A percentile compares a stretch with the other conserved stretches of the same genome.
phyloP scores from a whole-genome alignment of 495 filamentous ascomycete genomes.

The Penicillium angulare region DNA sequence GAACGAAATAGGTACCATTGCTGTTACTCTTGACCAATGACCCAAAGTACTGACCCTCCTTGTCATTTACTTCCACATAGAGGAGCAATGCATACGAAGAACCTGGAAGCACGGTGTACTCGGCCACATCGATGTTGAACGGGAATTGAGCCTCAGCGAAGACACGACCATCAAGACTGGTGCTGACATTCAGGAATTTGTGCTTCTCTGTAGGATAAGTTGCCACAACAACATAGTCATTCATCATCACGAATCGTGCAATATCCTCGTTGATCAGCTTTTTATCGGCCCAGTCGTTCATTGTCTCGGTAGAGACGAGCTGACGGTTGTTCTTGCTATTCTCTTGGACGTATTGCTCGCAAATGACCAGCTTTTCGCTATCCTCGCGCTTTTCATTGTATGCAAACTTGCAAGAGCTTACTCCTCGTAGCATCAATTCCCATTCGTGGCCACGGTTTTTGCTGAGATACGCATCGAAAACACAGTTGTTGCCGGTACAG shows the following conservation, averaged over 20 bases:
- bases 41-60: slow-evolving; percentile 65
- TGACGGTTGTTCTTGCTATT: slow-evolving; percentile 57
- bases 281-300: slow-evolving; percentile 44
- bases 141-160: slow-evolving; percentile 89
- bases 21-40: slow-evolving; percentile 95
- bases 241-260: slow-evolving; percentile 85
- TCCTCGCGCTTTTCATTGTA: slow-evolving; percentile 58
- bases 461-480: slow-evolving; percentile 66
- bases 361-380: slow-evolving; percentile 72
- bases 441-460: slow-evolving; percentile 75
- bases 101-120: slow-evolving; percentile 90
- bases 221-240: slow-evolving; percentile 92
- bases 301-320: slow-evolving; percentile 71
- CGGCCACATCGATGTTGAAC: slow-evolving; percentile 69
- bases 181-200: slow-evolving; percentile 68
- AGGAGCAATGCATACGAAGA: slow-evolving; percentile 91
- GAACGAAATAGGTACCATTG: slow-evolving; percentile 91
- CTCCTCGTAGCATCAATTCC: slow-evolving; percentile 64
- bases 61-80: slow-evolving; percentile 73
- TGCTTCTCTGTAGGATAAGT: slow-evolving; percentile 60
- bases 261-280: slow-evolving; percentile 63
- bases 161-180: slow-evolving; percentile 75
- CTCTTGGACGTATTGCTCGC: slow-evolving; percentile 68
- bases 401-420: slow-evolving; percentile 79
- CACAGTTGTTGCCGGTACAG: slow-evolving; percentile 57